Percentiles rank a stretch among this genome's conserved stretches.
phyloP scores from a whole-genome alignment of 2,329 filamentous ascomycete genomes.

The Simplicillium sp. region DNA sequence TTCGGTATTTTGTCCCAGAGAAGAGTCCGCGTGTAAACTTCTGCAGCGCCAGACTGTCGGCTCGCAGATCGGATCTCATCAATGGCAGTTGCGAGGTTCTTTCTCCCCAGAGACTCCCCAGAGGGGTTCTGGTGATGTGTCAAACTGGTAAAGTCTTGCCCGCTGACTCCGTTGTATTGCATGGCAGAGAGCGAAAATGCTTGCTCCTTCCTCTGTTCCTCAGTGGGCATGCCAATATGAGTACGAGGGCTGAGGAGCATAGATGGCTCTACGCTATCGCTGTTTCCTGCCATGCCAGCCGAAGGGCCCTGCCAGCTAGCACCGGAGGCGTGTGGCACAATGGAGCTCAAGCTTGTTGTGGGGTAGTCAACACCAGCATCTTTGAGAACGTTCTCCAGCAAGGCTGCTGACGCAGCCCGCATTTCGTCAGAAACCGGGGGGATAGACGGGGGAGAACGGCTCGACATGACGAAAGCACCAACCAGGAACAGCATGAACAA shows the following conservation, averaged over 20 bases:
- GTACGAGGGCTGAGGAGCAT: slow-evolving; percentile 56
- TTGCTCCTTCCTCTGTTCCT: slow-evolving; percentile 81
- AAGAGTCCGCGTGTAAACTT: slow-evolving; percentile 86
- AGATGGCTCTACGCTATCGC: slow-evolving; percentile 38
- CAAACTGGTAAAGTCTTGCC: slow-evolving; percentile 51
- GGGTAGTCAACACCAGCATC: slow-evolving; percentile 55
- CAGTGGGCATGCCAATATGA: slow-evolving; percentile 62
- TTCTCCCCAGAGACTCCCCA: slow-evolving; percentile 47
- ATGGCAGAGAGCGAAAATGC: slow-evolving; percentile 77
- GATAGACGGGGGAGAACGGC: slow-evolving; percentile 62
- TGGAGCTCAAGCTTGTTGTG: slow-evolving; percentile 31
- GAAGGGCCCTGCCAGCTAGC: slow-evolving; percentile 33
- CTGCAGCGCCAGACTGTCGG: slow-evolving; percentile 63
- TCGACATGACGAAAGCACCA: slow-evolving; percentile 90
- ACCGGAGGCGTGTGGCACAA: slow-evolving; percentile 44
- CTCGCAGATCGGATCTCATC: slow-evolving; percentile 63
- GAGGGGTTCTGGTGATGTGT: slow-evolving; percentile 37
- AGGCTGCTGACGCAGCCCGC: slow-evolving; percentile 64
- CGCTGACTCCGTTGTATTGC: slow-evolving; percentile 72
- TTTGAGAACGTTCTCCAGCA: slow-evolving; percentile 74
- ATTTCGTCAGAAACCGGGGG: slow-evolving; percentile 74
- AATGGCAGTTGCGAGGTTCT: slow-evolving; percentile 72
- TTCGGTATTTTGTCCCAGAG: slow-evolving; percentile 90
- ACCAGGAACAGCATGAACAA: slow-evolving; percentile 94
- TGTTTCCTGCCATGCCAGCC: slow-evolving; percentile 33